phyloP scores from a whole-genome alignment of 257 asterid species.

The Solanum ossicruentum region DNA sequence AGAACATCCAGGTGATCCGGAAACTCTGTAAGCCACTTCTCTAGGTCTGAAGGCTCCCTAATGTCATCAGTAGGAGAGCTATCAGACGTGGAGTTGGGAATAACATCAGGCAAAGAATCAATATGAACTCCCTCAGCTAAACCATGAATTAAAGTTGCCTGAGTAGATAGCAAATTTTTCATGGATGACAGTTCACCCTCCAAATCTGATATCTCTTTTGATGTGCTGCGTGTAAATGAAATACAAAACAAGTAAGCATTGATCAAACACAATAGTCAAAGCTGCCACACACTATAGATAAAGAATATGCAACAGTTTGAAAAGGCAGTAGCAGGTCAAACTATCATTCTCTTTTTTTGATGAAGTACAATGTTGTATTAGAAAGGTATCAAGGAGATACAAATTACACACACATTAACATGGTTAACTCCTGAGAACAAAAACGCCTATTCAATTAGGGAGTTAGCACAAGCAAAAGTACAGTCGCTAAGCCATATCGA shows the following conservation, averaged over 20 bases:
- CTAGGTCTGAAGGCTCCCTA: slow-evolving; percentile 64
- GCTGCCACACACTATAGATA: background rate
- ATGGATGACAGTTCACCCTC: slow-evolving; percentile 98
- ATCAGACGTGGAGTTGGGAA: slow-evolving; percentile 28
- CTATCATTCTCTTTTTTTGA: background rate
- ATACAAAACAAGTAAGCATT: background rate
- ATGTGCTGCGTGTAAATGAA: slow-evolving; percentile 46
- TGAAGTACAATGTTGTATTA: no score
- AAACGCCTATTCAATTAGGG: no score
- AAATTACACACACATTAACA: no score
- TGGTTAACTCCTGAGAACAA: no score
- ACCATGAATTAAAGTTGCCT: slow-evolving; percentile 80
- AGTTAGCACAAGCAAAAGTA: no score
- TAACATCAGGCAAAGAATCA: slow-evolving; percentile 44
- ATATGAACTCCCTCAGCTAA: slow-evolving; percentile 92
- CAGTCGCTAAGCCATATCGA: no score
- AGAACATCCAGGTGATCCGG: slow-evolving; percentile 91
- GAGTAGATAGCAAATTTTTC: slow-evolving; percentile 94
- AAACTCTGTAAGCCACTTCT: slow-evolving; percentile 71
- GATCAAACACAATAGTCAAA: background rate
- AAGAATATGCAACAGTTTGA: background rate
- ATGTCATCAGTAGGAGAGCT: slow-evolving; percentile 34
- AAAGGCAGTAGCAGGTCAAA: background rate
- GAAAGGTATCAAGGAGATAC: no score
- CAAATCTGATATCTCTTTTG: slow-evolving; percentile 97